Evolutionary conservation across 1,284 basidiomycete species (phyloP).

Genomic region (Heliocybe sulcata): DNA sequence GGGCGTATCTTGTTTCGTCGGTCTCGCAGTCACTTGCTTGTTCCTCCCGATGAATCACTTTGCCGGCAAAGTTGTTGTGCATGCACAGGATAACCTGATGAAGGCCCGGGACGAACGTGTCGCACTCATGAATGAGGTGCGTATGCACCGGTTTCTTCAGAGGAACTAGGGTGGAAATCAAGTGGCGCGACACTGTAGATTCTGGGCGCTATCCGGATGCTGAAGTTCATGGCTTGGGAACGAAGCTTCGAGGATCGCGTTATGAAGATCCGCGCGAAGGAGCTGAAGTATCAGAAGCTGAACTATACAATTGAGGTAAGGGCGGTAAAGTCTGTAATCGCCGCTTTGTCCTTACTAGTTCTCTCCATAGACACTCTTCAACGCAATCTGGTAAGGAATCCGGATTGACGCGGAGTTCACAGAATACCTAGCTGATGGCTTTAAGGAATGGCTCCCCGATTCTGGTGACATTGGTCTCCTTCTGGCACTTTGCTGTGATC

Average conservation of each 20-base stretch:
- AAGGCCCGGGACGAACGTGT: conserved; percentile 88
- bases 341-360: neutral
- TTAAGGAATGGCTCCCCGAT: conserved; percentile 67
- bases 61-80: conserved; percentile 80
- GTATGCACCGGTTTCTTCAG: neutral
- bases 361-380: conserved; percentile 51
- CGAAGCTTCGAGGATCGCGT: conserved; percentile 80
- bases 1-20: conserved; percentile 71
- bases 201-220: conserved; percentile 86
- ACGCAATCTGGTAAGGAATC: conserved; percentile 61
- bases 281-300: conserved; percentile 77
- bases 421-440: neutral
- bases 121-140: conserved; percentile 87
- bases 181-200: conserved; percentile 35
- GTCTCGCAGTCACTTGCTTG: conserved; percentile 75
- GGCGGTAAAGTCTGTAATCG: too few relatives aligned
- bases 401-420: too few relatives aligned
- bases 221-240: conserved; percentile 98
- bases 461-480: conserved; percentile 69
- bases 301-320: conserved; percentile 82
- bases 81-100: conserved; percentile 85
- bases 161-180: neutral
- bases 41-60: conserved; percentile 87
- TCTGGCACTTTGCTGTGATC: conserved; percentile 79
- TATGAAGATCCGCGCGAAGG: conserved; percentile 66